These are phyloP conservation scores for Trichoderma polysporum DNA, from an alignment of 2,329 filamentous ascomycete species.

Conservation along the genomic window DNA sequence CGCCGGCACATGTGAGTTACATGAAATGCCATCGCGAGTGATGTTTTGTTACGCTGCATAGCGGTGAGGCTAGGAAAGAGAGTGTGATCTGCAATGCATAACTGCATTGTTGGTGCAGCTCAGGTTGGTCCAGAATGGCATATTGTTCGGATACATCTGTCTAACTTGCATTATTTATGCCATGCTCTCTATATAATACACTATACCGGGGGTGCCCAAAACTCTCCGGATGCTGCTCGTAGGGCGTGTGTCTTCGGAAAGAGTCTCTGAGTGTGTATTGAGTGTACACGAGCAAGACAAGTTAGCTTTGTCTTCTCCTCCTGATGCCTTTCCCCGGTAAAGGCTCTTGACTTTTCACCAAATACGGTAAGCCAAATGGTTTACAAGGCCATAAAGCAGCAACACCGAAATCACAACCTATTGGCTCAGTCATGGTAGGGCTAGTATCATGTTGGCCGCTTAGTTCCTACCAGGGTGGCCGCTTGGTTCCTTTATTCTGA, in stretches of 20 bases:
- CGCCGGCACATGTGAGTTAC: neutral
- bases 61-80: slow-evolving; percentile 1
- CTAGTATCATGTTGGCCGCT: neutral
- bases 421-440: neutral
- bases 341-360: neutral
- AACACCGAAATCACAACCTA: neutral
- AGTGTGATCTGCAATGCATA: slow-evolving; percentile 11
- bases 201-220: neutral
- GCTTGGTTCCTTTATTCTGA: too few species aligned
- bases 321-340: neutral
- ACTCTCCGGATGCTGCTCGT: neutral
- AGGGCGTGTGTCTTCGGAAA: neutral
- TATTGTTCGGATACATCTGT: slow-evolving; percentile 4
- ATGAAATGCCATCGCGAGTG: neutral
- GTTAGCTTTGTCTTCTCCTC: neutral
- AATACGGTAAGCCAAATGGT: neutral
- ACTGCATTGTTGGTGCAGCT: slow-evolving; percentile 9
- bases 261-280: neutral
- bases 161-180: slow-evolving; percentile 15
- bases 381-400: neutral
- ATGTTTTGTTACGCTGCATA: neutral
- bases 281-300: neutral
- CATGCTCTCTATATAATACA: neutral
- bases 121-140: neutral
- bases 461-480: too few species aligned